Conservation (phyloP, 768 basidiomycete species). For the Gelatoporia subvermispora region DNA sequence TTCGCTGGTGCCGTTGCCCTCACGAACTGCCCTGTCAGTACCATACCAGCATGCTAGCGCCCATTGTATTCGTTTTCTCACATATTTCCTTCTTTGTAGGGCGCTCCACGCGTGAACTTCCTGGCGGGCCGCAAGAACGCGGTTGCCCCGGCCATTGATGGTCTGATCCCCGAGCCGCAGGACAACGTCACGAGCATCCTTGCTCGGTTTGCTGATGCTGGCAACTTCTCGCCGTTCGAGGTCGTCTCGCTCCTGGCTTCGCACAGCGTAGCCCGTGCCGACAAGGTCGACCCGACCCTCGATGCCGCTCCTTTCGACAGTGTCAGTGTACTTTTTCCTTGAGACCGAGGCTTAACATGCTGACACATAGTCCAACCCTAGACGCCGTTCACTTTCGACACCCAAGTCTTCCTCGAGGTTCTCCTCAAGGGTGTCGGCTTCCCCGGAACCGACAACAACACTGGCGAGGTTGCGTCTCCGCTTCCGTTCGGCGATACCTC, state of each 20-base stretch:
- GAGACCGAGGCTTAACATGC: no score
- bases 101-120: conserved; percentile 32
- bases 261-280: conserved; percentile 9
- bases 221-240: conserved; percentile 6
- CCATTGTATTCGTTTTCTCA: conserved; percentile 22
- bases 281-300: conserved; percentile 9
- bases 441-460: conserved; percentile 1
- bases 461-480: conserved; percentile 2
- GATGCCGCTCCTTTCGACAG: conserved; percentile 9
- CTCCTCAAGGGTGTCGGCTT: conserved; percentile 7
- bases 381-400: conserved; percentile 9
- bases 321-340: not conserved
- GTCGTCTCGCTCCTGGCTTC: conserved; percentile 10
- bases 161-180: conserved; percentile 17
- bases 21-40: not conserved
- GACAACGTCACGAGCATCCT: conserved; percentile 20
- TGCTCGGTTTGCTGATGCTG: conserved; percentile 9
- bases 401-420: conserved; percentile 11
- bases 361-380: no score
- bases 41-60: not conserved
- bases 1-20: not conserved
- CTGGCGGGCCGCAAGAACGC: conserved; percentile 29
- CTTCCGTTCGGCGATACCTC: not conserved
- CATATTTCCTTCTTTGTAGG: conserved; percentile 27
- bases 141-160: conserved; percentile 15